Evolutionary conservation across 2,329 filamentous ascomycete species (phyloP), one percentile per base, ranked within the genome.

Genomic region (Fusarium coffeatum): DNA sequence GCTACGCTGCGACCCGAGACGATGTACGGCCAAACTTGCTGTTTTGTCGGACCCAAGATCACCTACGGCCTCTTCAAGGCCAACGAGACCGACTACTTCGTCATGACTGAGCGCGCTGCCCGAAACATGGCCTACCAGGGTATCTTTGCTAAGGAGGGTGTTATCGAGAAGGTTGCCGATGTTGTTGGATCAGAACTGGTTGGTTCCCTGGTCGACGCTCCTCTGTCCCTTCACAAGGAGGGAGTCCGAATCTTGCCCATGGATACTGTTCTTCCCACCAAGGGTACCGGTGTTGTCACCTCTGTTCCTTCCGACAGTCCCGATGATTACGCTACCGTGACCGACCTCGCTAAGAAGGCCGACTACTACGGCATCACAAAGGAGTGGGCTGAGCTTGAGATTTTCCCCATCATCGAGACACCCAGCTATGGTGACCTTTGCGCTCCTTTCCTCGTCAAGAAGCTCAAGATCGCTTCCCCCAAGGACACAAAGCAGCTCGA

Each of bases 21-120:
- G 37, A 98, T 99, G 95, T 99, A 98, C 78, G 97, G 97, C 42
- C 96, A 98, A 81, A 97, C 90, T 6, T 97, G 93, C 83, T 97
- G 94, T 80, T 99, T 98, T 74, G 93, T 99, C 49, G 93, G 94
- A 6, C 95, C 96, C 12, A 92, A 92, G 77, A 92, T 98, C 76
- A 89, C 86, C 46, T 99, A 99, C 76, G 95, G 95, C 53, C 83
- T 99, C 68, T 98, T 93, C 86, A 92, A 93, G 80, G 88, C 89
- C 58, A 88, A 87, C 23, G 87, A 92, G 68, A 91, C 89, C 69
- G 92, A 97, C 73, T 97, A 93, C 82, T 96, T 90, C 77, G 86
- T 98, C 64, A 87, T 94, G 69, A 97, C 93, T 16, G 90, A 96
- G 72, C 87, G 93, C 84, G 93, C 84, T 87, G 94, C 94, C 20